Base-by-base conservation (phyloP, 345 rosid genomes). In the Linum usitatissimum region DNA sequence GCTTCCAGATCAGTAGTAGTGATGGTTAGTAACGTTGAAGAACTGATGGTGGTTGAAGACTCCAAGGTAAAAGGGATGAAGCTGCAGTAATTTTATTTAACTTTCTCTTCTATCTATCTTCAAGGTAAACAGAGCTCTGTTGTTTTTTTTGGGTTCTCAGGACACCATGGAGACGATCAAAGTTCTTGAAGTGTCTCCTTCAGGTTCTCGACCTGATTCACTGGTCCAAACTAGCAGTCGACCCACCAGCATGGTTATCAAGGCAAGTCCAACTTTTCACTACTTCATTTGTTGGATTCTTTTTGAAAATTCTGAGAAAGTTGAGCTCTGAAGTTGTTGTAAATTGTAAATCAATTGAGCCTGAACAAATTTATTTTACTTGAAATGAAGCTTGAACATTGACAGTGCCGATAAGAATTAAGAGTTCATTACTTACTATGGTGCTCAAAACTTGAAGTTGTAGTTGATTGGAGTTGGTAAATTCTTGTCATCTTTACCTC, bases 181-280 rank as follows among this genome's bases (percentile, higher is more conserved):
- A 15, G 65, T 55, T 2, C 65, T 51, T 8, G 66, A 78, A 66
- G 76, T 59, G 63, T 54, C 71, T 20, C 55, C 71, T 45, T 17
- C 30, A 20, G 56, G 60, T 49, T 69, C 74, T 19, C n/a, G 53
- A 6, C 63, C 72, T 9, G 30, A 31, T 60, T 62, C 80, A 18
- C 68, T 75, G 3, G 21, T 31, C 31, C 75, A 64, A 30, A 73
- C 23, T 66, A 64, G 78, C 73, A 66, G 79, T 71, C 75, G 80
- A 67, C 83, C 81, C 9, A 82, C 48, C 61, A 79, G 86, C 71
- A 73, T 82, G 83, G 76, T 79, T 20, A 54, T 82, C 7, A 73
- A 77, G 83, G 81, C 71, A 68, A 73, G 71, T 55, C 51, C n/a
- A 28, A 9, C 34, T 21, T 20, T 31, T 21, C 9, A n/a, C 3